Evolutionary conservation across 176 grass and related monocot species (phyloP), one percentile per base, ranked within the genome.

Genomic region (Triticum turgidum): DNA sequence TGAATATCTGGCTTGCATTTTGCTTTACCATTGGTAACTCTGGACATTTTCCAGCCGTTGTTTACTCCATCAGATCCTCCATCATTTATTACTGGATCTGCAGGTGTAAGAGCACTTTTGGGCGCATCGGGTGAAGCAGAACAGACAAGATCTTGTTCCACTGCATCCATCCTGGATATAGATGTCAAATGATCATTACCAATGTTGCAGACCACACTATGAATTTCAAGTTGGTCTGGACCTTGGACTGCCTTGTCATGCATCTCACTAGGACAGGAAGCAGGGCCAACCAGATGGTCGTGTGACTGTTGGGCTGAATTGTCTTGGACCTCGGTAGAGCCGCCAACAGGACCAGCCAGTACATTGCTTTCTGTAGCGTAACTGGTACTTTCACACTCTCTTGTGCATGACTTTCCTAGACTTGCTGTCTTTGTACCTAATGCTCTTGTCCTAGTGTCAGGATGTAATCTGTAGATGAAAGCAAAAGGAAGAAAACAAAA

Each of bases 381-480:
- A 7, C 56, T 75, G 42, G 67, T 44, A 56, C 52, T 84, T 78
- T 52, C 65, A 83, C 47, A 65, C 38, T 70, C 85, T 38, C 78
- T 63, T 65, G 61, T 37, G 66, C 77, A 62, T 47, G 79, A 61
- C 42, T 83, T 88, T 47, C 76, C 89, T 82, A 61, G 64, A 69
- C 47, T 83, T 77, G 63, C 69, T 86, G 69, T 3, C 67, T 90
- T 92, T 32, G 64, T 72, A 79, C 65, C 72, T 89, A 81, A 82
- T 79, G 80, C 74, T 83, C 63, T 77, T 77, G 65, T 92, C 65
- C 77, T 85, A 49, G 22, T 95, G 67, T 88, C 91, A 87, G 35
- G 69, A 80, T 93, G 92, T 86, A 85, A 93, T 84, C 95, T 98
- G 83, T 81, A 89, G 49, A 89, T 67, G 61, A 56, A 90, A 72